Base-by-base conservation (phyloP, 345 rosid species). In the Euphorbia lathyris region DNA sequence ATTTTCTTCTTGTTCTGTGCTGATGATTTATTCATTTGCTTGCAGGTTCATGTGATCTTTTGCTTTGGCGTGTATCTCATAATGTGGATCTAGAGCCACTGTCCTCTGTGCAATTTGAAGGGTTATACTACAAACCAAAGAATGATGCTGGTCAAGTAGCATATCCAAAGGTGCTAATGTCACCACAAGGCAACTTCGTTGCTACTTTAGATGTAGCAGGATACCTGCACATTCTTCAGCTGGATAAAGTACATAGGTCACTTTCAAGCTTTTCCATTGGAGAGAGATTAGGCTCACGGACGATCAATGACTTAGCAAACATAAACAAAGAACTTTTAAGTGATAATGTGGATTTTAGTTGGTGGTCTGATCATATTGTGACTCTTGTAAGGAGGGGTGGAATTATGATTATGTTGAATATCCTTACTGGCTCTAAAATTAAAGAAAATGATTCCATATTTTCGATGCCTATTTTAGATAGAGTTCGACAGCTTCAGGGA, bases 311-410 rank as follows among this genome's bases (percentile, higher is more conserved):
- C 36, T 57, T 36, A 57, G 57, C 76, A 29, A 61, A 63, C 45
- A 68, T 61, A 53, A 43, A 65, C 59, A 42, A 57, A 71, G 87
- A 84, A 38, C 59, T 70, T 74, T 77, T 86, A 47, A 72, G 70
- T 61, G 86, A 81, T 73, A 72, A 81, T 58, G 76, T 74, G 53
- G 99, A 95, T 77, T 90, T 95, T 65, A 83, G 97, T 60, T 95
- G 97, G 99, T 95, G 97, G 97, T 90, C 93, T 69, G 93, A 88
- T 66, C 86, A 85, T 23, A 63, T 87, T 73, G 74, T 95, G 75
- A 66, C 89, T 74, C 62, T 92, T 72, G 84, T 82, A 61, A 92
- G 82, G 78, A 77, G 73, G 66, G 77, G 81, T 19, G 96, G 96
- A 53, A 67, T 50, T 36, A 36, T 92, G 61, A 72, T 82, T 66